Conservation (phyloP, 2,329 filamentous ascomycete genomes). For the Ascochyta fabae region DNA sequence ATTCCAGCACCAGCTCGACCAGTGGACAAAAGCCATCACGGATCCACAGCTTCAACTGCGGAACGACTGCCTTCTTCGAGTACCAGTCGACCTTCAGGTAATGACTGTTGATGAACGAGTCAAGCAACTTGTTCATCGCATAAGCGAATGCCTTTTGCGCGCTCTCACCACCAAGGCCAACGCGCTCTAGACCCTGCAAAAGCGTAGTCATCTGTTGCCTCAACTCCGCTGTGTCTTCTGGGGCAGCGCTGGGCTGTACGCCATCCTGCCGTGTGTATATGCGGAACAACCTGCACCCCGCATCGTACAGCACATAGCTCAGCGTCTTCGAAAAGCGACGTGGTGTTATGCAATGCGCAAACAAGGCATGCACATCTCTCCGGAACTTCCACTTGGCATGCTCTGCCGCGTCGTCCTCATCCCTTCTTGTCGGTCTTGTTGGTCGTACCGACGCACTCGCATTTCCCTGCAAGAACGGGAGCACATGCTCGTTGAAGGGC, state of each 20-base stretch:
- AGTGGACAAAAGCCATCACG: slow-evolving; percentile 70
- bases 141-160: slow-evolving; percentile 76
- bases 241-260: slow-evolving; percentile 21
- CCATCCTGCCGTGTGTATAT: slow-evolving; percentile 40
- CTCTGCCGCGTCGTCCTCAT: slow-evolving; percentile 25
- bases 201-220: slow-evolving; percentile 62
- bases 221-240: slow-evolving; percentile 41
- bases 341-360: slow-evolving; percentile 66
- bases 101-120: slow-evolving; percentile 65
- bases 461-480: slow-evolving; percentile 39
- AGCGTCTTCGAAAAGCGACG: slow-evolving; percentile 62
- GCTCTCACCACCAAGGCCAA: slow-evolving; percentile 72
- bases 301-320: slow-evolving; percentile 60
- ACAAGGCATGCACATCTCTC: slow-evolving; percentile 68
- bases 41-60: slow-evolving; percentile 70
- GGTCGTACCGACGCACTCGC: slow-evolving; percentile 38
- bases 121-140: slow-evolving; percentile 71
- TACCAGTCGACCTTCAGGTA: slow-evolving; percentile 68
- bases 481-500: slow-evolving; percentile 43
- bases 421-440: slow-evolving; percentile 48
- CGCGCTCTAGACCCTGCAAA: slow-evolving; percentile 65
- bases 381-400: slow-evolving; percentile 57
- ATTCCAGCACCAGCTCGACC: slow-evolving; percentile 65
- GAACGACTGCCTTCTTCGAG: slow-evolving; percentile 62
- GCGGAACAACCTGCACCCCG: slow-evolving; percentile 58